Percentiles rank a stretch among this genome's conserved stretches.
These are phyloP conservation scores for Claviceps sp. DNA, from an alignment of 2,329 filamentous ascomycete species.

Conservation along the genomic window DNA sequence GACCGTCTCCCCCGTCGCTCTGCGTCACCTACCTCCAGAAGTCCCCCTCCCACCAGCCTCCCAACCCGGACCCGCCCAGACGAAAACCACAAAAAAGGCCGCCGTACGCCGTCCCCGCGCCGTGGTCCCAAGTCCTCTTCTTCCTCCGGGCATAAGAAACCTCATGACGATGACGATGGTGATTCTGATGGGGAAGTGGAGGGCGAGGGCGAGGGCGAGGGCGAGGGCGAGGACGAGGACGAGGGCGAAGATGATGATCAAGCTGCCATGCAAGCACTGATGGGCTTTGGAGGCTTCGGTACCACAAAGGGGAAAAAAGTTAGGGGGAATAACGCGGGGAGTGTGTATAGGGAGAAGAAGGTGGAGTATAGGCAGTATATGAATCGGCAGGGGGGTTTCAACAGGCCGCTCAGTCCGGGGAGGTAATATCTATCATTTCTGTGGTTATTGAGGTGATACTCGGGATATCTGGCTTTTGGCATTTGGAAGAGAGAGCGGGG, in stretches of 20 bases:
- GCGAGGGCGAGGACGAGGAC: constrained; percentile 16
- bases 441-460: too few species aligned
- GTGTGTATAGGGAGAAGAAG: constrained; percentile 83
- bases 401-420: constrained; percentile 55
- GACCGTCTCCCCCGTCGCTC: constrained; percentile 21
- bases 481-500: too few species aligned
- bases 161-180: too few species aligned
- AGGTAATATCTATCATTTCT: constrained; percentile 14
- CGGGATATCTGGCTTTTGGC: too few species aligned
- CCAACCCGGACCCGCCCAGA: constrained; percentile 22
- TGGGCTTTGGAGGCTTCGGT: constrained; percentile 82
- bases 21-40: constrained; percentile 19
- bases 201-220: constrained; percentile 4
- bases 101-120: constrained; percentile 9
- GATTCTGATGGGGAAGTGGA: too few species aligned
- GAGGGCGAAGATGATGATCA: constrained; percentile 46
- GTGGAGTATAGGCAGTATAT: constrained; percentile 95
- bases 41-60: constrained; percentile 12
- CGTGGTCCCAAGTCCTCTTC: constrained; percentile 4
- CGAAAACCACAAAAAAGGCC: constrained; percentile 10
- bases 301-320: constrained; percentile 84
- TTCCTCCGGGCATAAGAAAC: constrained; percentile 10
- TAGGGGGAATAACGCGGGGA: constrained; percentile 71
- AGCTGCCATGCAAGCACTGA: constrained; percentile 65
- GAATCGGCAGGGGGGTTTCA: constrained; percentile 73